A percentile compares a stretch with the other conserved stretches of the same genome.
Evolutionary conservation across 257 asterid genomes (phyloP).

Genomic region (Capsicum chinense): DNA sequence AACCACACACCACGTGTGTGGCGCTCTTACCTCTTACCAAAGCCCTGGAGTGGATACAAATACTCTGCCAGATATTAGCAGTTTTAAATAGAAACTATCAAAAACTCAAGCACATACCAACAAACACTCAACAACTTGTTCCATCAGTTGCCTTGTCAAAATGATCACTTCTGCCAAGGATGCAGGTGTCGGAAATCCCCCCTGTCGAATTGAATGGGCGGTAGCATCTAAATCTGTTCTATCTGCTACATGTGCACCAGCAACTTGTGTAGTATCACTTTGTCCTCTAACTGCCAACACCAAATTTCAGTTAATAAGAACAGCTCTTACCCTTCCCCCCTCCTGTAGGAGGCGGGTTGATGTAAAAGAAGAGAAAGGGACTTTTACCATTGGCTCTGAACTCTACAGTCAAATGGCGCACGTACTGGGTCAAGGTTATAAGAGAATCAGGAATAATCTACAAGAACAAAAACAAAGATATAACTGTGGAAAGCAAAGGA

Average conservation of each 20-base stretch:
- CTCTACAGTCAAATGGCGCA: slow-evolving; percentile 77
- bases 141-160: slow-evolving; percentile 65
- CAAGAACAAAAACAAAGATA: slow-evolving; percentile 34
- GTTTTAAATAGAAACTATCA: not conserved
- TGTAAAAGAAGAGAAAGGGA: slow-evolving; percentile 32
- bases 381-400: slow-evolving; percentile 62
- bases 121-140: slow-evolving; percentile 73
- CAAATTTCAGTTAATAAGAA: slow-evolving; percentile 33
- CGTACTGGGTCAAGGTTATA: slow-evolving; percentile 76
- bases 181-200: slow-evolving; percentile 87
- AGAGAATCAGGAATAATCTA: slow-evolving; percentile 84
- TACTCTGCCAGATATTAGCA: not conserved
- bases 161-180: slow-evolving; percentile 73
- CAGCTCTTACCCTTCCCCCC: not conserved
- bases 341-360: not conserved
- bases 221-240: slow-evolving; percentile 48
- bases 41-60: not conserved
- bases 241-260: slow-evolving; percentile 49
- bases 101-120: slow-evolving; percentile 57
- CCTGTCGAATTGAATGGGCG: slow-evolving; percentile 45
- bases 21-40: not conserved
- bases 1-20: not conserved
- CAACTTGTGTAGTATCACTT: slow-evolving; percentile 47
- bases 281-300: slow-evolving; percentile 53
- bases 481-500: not conserved